A percentile compares a stretch with the other conserved stretches of the same genome.
Conservation (phyloP, 345 rosid genomes). For the Populus nigra region DNA sequence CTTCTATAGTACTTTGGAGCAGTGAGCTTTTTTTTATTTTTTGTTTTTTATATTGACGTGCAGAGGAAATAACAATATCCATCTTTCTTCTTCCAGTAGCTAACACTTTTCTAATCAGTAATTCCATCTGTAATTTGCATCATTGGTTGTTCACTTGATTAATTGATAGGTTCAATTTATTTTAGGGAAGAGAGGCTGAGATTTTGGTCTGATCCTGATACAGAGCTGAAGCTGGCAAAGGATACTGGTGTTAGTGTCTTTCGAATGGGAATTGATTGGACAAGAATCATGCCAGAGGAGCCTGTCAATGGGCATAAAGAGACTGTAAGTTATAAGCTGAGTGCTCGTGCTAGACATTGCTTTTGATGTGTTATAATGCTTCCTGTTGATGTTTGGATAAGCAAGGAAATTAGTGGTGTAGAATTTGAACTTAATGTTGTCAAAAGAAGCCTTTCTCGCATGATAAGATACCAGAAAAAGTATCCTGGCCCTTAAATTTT, state of each 20-base stretch:
- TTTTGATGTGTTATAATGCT: slow-evolving; percentile 15
- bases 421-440: not conserved
- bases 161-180: slow-evolving; percentile 25
- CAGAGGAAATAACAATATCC: not conserved
- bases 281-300: slow-evolving; percentile 80
- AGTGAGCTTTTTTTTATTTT: slow-evolving; percentile 14
- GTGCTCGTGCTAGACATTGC: slow-evolving; percentile 10
- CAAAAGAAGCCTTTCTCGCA: not conserved
- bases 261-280: slow-evolving; percentile 95
- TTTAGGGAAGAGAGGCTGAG: slow-evolving; percentile 84
- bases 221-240: slow-evolving; percentile 79
- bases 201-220: slow-evolving; percentile 98
- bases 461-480: not conserved
- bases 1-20: slow-evolving; percentile 1
- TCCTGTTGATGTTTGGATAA: slow-evolving; percentile 11
- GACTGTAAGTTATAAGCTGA: slow-evolving; percentile 49
- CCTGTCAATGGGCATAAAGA: slow-evolving; percentile 67
- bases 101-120: not conserved
- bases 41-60: not conserved
- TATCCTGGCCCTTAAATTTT: not conserved
- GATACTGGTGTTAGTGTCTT: slow-evolving; percentile 76
- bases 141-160: slow-evolving; percentile 12
- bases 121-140: not conserved
- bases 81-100: not conserved
- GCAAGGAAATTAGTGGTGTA: not conserved